Conservation (phyloP, 768 basidiomycete genomes). For the Leccinum incarnatum region DNA sequence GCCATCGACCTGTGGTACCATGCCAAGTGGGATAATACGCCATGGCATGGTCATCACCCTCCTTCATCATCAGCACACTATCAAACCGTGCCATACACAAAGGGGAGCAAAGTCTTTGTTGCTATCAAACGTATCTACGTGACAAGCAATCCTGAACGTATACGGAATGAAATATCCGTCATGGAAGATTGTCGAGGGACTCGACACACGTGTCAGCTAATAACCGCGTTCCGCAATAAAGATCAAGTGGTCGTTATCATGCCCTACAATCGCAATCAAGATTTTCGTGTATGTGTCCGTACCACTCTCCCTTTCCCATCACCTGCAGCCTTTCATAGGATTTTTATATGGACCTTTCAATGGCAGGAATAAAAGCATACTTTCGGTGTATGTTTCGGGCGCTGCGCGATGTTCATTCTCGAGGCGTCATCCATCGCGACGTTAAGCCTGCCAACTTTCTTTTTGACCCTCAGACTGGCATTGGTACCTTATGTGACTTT, state of each 20-base stretch:
- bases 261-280: constrained; percentile 89
- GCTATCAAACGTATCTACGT: constrained; percentile 97
- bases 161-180: constrained; percentile 89
- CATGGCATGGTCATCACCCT: constrained; percentile 70
- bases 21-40: constrained; percentile 69
- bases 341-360: constrained; percentile 72
- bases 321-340: constrained; percentile 44
- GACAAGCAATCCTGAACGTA: constrained; percentile 89
- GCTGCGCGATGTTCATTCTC: constrained; percentile 80
- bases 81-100: constrained; percentile 46
- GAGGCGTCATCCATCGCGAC: constrained; percentile 91
- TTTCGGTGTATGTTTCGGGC: constrained; percentile 90
- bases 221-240: constrained; percentile 86
- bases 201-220: constrained; percentile 87
- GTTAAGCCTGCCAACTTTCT: constrained; percentile 98
- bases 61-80: constrained; percentile 62
- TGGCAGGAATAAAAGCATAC: constrained; percentile 79
- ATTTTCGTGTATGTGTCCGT: constrained; percentile 77
- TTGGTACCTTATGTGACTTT: constrained; percentile 91
- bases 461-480: constrained; percentile 79
- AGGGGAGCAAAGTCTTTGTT: constrained; percentile 65
- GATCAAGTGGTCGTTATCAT: constrained; percentile 95
- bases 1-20: constrained; percentile 80
- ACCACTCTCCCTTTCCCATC: background rate
- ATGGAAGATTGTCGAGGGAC: constrained; percentile 83